These are phyloP conservation scores for Candida sp. DNA, from an alignment of 1,139 yeast genomes.

Conservation along the genomic window DNA sequence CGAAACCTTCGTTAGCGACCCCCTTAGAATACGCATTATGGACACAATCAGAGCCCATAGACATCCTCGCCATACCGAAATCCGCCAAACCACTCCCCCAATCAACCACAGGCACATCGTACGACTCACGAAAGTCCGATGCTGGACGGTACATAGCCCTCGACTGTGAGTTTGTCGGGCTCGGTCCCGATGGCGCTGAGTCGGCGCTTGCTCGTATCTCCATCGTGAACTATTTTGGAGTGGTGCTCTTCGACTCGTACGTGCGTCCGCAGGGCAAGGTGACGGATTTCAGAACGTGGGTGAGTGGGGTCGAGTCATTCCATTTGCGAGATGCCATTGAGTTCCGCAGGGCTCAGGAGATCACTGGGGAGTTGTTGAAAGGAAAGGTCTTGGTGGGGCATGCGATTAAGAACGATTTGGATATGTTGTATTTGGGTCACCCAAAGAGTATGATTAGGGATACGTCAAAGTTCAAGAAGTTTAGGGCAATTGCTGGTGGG, in stretches of 20 bases:
- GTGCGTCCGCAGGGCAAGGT: slow-evolving; percentile 79
- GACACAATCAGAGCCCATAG: slow-evolving; percentile 30
- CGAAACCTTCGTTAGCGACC: slow-evolving; percentile 9
- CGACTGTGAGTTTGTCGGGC: slow-evolving; percentile 96
- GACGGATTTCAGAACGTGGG: slow-evolving; percentile 94
- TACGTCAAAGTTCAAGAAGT: slow-evolving; percentile 68
- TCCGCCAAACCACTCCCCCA: slow-evolving; percentile 7
- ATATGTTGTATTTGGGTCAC: slow-evolving; percentile 67
- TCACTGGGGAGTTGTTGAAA: slow-evolving; percentile 53
- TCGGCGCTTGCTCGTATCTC: slow-evolving; percentile 89
- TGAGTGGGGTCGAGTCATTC: slow-evolving; percentile 80
- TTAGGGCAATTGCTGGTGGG: slow-evolving; percentile 63
- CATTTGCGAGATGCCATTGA: slow-evolving; percentile 70
- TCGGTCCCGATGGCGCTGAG: slow-evolving; percentile 70
- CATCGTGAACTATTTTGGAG: slow-evolving; percentile 82
- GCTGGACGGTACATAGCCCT: slow-evolving; percentile 80
- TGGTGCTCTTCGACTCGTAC: slow-evolving; percentile 68
- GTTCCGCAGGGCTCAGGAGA: slow-evolving; percentile 67
- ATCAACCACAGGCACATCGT: neutral
- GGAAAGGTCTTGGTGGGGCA: slow-evolving; percentile 79
- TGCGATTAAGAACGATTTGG: slow-evolving; percentile 80
- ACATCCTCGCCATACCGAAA: slow-evolving; percentile 16
- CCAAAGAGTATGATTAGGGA: slow-evolving; percentile 72
- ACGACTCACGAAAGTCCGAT: slow-evolving; percentile 31
- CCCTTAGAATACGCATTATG: slow-evolving; percentile 33